Percentiles rank a stretch among this genome's conserved stretches.
These are phyloP conservation scores for Rhodamnia argentea DNA, from an alignment of 345 rosid genomes.

Conservation along the genomic window DNA sequence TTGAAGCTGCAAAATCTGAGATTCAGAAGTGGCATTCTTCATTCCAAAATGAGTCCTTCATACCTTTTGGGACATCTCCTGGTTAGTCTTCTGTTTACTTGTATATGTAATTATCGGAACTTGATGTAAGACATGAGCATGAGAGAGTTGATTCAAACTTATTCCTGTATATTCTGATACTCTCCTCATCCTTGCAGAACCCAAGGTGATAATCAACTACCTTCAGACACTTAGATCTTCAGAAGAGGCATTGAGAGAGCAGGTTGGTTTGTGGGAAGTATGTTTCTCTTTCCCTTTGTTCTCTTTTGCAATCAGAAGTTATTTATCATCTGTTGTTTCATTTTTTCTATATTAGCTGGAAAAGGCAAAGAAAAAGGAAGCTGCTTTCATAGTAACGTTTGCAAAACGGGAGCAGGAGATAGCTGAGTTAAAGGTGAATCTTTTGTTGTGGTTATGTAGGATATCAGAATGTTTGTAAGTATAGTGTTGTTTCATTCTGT, in stretches of 20 bases:
- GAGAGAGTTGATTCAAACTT: neutral
- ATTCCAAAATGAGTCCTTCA: constrained; percentile 61
- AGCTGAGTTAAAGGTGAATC: constrained; percentile 70
- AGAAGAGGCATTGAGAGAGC: constrained; percentile 78
- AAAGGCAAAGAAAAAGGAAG: constrained; percentile 94
- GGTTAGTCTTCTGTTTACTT: constrained; percentile 42
- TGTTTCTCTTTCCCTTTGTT: neutral
- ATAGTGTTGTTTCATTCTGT: neutral
- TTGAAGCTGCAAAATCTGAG: constrained; percentile 69
- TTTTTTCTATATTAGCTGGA: constrained; percentile 55
- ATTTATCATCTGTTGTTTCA: constrained; percentile 1
- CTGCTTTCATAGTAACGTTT: constrained; percentile 89
- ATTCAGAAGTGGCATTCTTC: constrained; percentile 79
- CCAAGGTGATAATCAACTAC: constrained; percentile 54
- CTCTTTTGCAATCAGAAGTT: constrained; percentile 1
- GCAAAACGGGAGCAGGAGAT: constrained; percentile 94
- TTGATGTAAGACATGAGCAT: neutral
- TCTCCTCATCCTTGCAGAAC: constrained; percentile 39
- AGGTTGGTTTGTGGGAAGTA: constrained; percentile 26
- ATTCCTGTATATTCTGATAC: neutral
- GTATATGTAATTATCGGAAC: neutral
- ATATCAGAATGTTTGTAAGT: neutral
- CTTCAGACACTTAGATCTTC: constrained; percentile 77
- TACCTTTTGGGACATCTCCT: constrained; percentile 56
- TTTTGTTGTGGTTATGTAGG: neutral